A percentile compares a stretch with the other conserved stretches of the same genome.
phyloP scores from a whole-genome alignment of 2,329 filamentous ascomycete species.

The Helotiales sp. region DNA sequence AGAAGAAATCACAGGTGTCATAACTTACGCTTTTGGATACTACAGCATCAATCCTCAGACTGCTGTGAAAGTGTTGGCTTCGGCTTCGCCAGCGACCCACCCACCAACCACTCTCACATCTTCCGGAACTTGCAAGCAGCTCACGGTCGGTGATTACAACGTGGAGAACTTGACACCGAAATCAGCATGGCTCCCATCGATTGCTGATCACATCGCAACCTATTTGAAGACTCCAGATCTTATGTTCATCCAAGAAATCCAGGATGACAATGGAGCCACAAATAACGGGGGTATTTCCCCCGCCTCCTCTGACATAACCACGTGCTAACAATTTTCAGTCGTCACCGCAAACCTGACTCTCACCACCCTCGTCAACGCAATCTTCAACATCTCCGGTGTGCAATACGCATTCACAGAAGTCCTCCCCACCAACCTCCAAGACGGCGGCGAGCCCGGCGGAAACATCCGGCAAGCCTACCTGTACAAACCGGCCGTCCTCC shows the following conservation, averaged over 20 bases:
- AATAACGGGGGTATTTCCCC: slow-evolving; percentile 54
- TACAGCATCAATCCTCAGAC: slow-evolving; percentile 57
- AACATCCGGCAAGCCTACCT: slow-evolving; percentile 76
- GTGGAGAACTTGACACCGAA: slow-evolving; percentile 68
- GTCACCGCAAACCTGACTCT: slow-evolving; percentile 64
- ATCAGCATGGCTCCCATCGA: slow-evolving; percentile 57
- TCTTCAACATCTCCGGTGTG: slow-evolving; percentile 55
- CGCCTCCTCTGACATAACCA: neutral
- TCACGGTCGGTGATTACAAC: slow-evolving; percentile 72
- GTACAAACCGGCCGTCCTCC: slow-evolving; percentile 64
- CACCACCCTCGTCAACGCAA: slow-evolving; percentile 56
- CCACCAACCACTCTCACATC: slow-evolving; percentile 58
- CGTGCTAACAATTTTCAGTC: slow-evolving; percentile 31
- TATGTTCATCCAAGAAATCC: slow-evolving; percentile 72
- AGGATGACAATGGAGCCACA: slow-evolving; percentile 66
- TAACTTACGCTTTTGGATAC: slow-evolving; percentile 69
- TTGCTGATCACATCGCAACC: slow-evolving; percentile 69
- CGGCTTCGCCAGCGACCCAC: slow-evolving; percentile 50
- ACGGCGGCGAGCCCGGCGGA: slow-evolving; percentile 71
- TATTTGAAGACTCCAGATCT: slow-evolving; percentile 68
- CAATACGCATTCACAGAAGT: slow-evolving; percentile 65
- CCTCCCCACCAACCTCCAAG: slow-evolving; percentile 61
- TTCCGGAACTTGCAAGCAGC: slow-evolving; percentile 59
- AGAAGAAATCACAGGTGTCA: slow-evolving; percentile 70
- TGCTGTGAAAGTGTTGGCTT: neutral